phyloP scores from a whole-genome alignment of 164 flowering plant genomes.

The Berberis thunbergii region DNA sequence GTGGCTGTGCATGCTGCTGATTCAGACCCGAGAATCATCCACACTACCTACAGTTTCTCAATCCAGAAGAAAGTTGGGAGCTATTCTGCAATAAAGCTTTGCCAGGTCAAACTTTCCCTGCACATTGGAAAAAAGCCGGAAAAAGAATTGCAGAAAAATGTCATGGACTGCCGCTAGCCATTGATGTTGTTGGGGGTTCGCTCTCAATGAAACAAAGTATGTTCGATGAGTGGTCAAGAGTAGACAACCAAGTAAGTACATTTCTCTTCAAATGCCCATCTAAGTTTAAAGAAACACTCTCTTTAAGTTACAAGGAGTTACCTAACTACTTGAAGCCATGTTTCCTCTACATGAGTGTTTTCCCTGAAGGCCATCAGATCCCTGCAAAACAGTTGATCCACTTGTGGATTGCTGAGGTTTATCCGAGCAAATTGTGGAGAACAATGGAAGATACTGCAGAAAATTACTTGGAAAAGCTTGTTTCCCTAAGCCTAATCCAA shows the following conservation, averaged over 20 bases:
- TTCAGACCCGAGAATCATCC: not conserved
- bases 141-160: not conserved
- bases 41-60: not conserved
- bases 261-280: not conserved
- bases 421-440: not conserved
- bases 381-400: not conserved
- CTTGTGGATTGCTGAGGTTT: not conserved
- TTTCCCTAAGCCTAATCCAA: not conserved
- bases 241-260: not conserved
- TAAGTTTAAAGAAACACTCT: not conserved
- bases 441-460: slow-evolving; percentile 1
- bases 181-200: not conserved
- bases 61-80: slow-evolving; percentile 1
- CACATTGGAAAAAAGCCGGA: not conserved
- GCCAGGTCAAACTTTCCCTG: not conserved
- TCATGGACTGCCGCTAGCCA: not conserved
- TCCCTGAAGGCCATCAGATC: not conserved
- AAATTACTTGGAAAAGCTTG: not conserved
- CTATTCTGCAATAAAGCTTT: not conserved
- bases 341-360: too few relatives aligned
- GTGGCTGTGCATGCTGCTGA: not conserved
- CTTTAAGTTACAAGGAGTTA: not conserved
- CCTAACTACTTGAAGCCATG: not conserved
- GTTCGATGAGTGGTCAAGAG: not conserved
- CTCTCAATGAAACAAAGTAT: not conserved